Base-by-base conservation (phyloP, 75 land plant genomes). In the Cryptomeria japonica region DNA sequence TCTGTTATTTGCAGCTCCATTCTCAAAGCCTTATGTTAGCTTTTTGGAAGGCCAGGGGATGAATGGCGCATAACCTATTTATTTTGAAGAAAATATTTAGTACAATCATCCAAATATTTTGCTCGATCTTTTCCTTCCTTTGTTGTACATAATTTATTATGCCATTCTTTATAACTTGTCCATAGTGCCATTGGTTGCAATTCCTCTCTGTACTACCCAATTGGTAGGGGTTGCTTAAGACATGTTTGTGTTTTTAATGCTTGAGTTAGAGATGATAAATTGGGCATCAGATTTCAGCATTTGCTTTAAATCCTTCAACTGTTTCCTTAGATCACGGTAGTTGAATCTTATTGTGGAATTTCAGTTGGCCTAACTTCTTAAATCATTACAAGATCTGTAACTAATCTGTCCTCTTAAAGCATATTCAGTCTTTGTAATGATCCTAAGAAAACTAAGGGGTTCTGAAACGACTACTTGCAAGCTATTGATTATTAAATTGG, bases 341-440 rank as follows among this genome's bases (percentile, higher is more conserved):
- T 44, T 82, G 84, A 82, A 79, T 32, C 84, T 82, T 10, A 82
- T 42, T 51, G 11, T 46, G n/a, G 83, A 28, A 80, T 80, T 44
- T 44, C 84, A 80, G 47, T 44, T 28, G 49, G 32, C 42, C 49
- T 80, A 1, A 44, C 49, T 44, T 80, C 47, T 28, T 10, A 80
- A 10, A 12, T 44, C n/a, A 44, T 46, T 46, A 9, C n/a, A 3
- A 38, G 51, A 19, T 75, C 28, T 64, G 70, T 64, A 64, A 64
- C 70, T 64, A 64, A 75, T 75, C 47, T 82, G 46, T 46, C 46
- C 47, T 82, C 83, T 80, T 51, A 51, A 51, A 51, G 55, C 55
- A 42, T 22, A 19, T 18, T 22, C 42, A 38, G 44, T 41, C 9
- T 79, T 79, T 37, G 7, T 41, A 5, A 36, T 19, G 9, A 41